Evolutionary conservation across 1,284 basidiomycete genomes (phyloP).

Genomic region (Boletus chippewaensis): DNA sequence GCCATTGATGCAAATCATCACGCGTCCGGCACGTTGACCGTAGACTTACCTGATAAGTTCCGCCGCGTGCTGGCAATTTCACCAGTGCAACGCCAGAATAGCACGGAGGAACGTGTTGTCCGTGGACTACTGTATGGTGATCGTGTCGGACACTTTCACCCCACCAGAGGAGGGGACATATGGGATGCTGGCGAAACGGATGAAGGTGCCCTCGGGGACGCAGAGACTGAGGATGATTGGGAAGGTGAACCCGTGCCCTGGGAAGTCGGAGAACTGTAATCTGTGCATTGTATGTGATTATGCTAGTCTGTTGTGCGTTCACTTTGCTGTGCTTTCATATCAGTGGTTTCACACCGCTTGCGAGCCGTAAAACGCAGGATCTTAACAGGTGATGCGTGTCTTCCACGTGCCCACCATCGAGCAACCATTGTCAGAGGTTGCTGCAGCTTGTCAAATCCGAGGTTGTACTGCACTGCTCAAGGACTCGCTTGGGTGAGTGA

Average conservation of each 20-base stretch:
- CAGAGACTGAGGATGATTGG: slow-evolving; percentile 67
- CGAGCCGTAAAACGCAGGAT: slow-evolving; percentile 20
- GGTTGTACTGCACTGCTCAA: slow-evolving; percentile 12
- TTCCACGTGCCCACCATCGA: slow-evolving; percentile 24
- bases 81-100: slow-evolving; percentile 35
- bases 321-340: slow-evolving; percentile 33
- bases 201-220: slow-evolving; percentile 28
- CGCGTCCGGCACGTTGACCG: slow-evolving; percentile 37
- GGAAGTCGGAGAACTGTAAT: slow-evolving; percentile 66
- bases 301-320: slow-evolving; percentile 20
- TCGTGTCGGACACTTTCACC: slow-evolving; percentile 50
- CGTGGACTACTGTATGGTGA: slow-evolving; percentile 54
- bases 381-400: slow-evolving; percentile 27
- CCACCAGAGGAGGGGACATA: slow-evolving; percentile 59
- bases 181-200: slow-evolving; percentile 70
- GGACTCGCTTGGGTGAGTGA: slow-evolving; percentile 14
- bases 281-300: slow-evolving; percentile 21
- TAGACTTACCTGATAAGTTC: slow-evolving; percentile 61
- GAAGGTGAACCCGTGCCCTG: slow-evolving; percentile 74
- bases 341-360: slow-evolving; percentile 24
- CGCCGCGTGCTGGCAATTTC: slow-evolving; percentile 57
- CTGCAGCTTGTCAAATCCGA: slow-evolving; percentile 4
- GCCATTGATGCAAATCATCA: slow-evolving; percentile 25
- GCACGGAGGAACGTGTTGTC: slow-evolving; percentile 49
- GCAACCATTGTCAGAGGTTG: neutral